These are phyloP conservation scores for Tilletiopsis washingtonensis DNA, from an alignment of 1,284 basidiomycete genomes.

Conservation along the genomic window DNA sequence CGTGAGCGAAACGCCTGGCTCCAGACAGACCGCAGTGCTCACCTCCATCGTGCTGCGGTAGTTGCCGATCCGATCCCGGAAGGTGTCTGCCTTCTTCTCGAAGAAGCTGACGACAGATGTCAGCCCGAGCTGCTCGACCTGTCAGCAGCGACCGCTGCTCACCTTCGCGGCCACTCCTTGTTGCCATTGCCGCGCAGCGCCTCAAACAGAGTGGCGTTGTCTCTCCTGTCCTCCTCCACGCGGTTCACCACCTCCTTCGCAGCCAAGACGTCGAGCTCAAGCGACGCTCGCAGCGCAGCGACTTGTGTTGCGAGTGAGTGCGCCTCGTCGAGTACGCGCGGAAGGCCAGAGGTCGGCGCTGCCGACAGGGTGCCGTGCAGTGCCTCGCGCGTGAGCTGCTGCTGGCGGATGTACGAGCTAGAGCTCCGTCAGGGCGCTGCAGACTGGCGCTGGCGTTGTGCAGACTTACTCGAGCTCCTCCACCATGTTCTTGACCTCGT, in stretches of 20 bases:
- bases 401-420: no score
- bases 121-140: no score
- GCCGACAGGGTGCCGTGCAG: no score
- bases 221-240: slow-evolving; percentile 34
- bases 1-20: no score
- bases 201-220: slow-evolving; percentile 31
- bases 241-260: slow-evolving; percentile 14
- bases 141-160: slow-evolving; percentile 2
- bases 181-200: slow-evolving; percentile 23
- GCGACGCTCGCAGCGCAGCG: background rate
- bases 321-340: no score
- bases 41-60: slow-evolving; percentile 42
- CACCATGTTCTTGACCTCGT: slow-evolving; percentile 29
- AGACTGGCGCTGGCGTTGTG: no score
- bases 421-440: no score
- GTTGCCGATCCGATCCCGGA: slow-evolving; percentile 28
- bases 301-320: no score
- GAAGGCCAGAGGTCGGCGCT: no score
- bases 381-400: no score
- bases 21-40: no score
- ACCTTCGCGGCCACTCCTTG: slow-evolving; percentile 11
- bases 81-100: slow-evolving; percentile 22
- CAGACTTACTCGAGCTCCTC: slow-evolving; percentile 38
- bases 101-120: no score
- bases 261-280: background rate